These are phyloP conservation scores for Ogataea nitratoaversa DNA, from an alignment of 805 yeast species.

Conservation along the genomic window DNA sequence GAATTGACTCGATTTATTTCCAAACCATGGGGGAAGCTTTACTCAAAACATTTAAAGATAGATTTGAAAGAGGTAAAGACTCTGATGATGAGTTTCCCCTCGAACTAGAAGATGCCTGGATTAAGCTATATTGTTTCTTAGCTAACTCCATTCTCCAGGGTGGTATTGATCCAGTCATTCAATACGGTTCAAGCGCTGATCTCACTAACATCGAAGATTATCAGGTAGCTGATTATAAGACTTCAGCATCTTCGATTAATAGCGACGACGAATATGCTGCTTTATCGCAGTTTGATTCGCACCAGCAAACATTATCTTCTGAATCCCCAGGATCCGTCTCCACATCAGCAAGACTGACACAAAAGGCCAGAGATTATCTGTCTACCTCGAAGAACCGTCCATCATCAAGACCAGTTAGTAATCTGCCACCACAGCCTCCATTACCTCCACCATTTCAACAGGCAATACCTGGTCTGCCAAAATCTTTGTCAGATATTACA, in stretches of 20 bases:
- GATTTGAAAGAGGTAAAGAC: slow-evolving; percentile 36
- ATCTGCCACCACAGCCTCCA: background rate
- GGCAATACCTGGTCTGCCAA: background rate
- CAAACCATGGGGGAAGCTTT: slow-evolving; percentile 73
- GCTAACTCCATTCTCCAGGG: slow-evolving; percentile 64
- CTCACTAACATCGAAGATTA: background rate
- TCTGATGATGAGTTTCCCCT: slow-evolving; percentile 42
- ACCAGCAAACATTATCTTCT: background rate
- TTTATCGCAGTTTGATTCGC: background rate
- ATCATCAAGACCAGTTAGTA: background rate
- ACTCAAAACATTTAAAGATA: slow-evolving; percentile 61
- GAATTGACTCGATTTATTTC: slow-evolving; percentile 64
- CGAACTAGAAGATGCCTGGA: slow-evolving; percentile 68
- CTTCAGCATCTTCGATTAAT: background rate
- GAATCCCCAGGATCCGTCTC: background rate
- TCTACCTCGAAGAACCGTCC: background rate
- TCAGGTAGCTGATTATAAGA: slow-evolving; percentile 1
- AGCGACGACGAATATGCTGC: background rate
- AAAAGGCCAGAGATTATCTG: slow-evolving; percentile 8
- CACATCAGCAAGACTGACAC: background rate
- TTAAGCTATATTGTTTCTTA: slow-evolving; percentile 61
- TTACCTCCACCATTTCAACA: background rate
- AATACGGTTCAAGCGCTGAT: slow-evolving; percentile 15
- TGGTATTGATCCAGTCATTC: slow-evolving; percentile 48
- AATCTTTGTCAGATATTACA: background rate